A percentile compares a stretch with the other conserved stretches of the same genome.
Evolutionary conservation across 2,329 filamentous ascomycete species (phyloP).

Genomic region (Ascochyta viciae-villosae): DNA sequence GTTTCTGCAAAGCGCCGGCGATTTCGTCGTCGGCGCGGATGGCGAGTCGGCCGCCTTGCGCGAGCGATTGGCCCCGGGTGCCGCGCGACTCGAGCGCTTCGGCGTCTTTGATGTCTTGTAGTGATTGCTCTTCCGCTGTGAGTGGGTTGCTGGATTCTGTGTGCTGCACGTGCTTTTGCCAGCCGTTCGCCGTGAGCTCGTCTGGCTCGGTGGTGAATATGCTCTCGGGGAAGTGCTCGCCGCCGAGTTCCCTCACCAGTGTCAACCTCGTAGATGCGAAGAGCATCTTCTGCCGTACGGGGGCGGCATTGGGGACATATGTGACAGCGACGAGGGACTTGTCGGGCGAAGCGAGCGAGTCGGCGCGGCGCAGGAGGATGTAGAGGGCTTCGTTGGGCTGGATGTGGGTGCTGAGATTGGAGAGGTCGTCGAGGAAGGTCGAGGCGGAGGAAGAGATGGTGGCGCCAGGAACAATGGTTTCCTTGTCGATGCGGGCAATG

Average conservation of each 20-base stretch:
- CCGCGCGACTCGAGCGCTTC: slow-evolving; percentile 77
- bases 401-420: slow-evolving; percentile 67
- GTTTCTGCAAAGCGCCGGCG: slow-evolving; percentile 65
- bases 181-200: slow-evolving; percentile 74
- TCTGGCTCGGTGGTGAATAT: slow-evolving; percentile 74
- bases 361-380: slow-evolving; percentile 74
- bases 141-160: slow-evolving; percentile 68
- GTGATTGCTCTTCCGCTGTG: slow-evolving; percentile 76
- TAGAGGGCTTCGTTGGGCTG: slow-evolving; percentile 73
- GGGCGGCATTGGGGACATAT: slow-evolving; percentile 79
- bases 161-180: slow-evolving; percentile 75
- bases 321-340: slow-evolving; percentile 69
- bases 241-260: slow-evolving; percentile 76
- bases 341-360: slow-evolving; percentile 51
- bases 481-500: slow-evolving; percentile 71
- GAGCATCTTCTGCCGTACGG: slow-evolving; percentile 85
- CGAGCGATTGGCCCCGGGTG: slow-evolving; percentile 61
- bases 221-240: slow-evolving; percentile 78
- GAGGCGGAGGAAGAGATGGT: slow-evolving; percentile 60
- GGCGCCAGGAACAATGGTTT: slow-evolving; percentile 69
- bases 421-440: slow-evolving; percentile 70
- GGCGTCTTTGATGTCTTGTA: slow-evolving; percentile 75
- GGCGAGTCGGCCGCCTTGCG: slow-evolving; percentile 49
- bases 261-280: slow-evolving; percentile 81
- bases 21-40: slow-evolving; percentile 68